Evolutionary conservation across 768 basidiomycete genomes (phyloP).

Genomic region (Amanita inopinata): DNA sequence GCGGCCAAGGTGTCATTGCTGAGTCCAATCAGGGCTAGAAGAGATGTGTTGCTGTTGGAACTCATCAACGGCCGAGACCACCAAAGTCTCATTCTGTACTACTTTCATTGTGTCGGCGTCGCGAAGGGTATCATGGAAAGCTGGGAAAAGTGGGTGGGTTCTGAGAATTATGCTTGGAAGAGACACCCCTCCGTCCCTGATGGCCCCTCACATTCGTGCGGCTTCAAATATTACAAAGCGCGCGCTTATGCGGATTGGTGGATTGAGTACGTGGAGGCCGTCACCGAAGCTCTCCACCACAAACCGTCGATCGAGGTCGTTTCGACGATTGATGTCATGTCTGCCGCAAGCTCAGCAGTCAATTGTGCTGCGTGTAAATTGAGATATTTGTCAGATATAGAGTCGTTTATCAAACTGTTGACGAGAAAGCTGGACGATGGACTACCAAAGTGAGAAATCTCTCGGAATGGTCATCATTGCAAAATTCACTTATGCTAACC

Average conservation of each 20-base stretch:
- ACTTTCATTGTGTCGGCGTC: slow-evolving; percentile 1
- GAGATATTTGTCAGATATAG: slow-evolving; percentile 2
- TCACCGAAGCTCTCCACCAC: not conserved
- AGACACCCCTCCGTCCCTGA: too few species aligned
- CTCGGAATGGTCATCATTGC: too few species aligned
- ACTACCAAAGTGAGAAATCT: not conserved
- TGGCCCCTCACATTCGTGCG: slow-evolving; percentile 1
- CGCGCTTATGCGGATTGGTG: slow-evolving; percentile 4
- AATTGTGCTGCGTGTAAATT: slow-evolving; percentile 2
- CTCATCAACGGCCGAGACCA: slow-evolving; percentile 4
- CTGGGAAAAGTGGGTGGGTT: slow-evolving; percentile 2
- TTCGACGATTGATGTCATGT: not conserved
- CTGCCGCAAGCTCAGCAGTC: not conserved
- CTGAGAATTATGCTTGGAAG: not conserved
- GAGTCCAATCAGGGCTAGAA: not conserved
- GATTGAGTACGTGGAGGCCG: slow-evolving; percentile 3
- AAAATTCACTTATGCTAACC: not conserved
- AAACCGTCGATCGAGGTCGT: slow-evolving; percentile 4
- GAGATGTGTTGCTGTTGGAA: not conserved
- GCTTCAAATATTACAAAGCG: not conserved
- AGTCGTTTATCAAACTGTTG: slow-evolving; percentile 3
- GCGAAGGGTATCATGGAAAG: not conserved
- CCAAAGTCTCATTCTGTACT: not conserved
- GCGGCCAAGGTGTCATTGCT: slow-evolving; percentile 2
- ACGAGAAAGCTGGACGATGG: not conserved